Base-by-base conservation (phyloP, 2,329 filamentous ascomycete genomes). In the Tolypocladium inflatum region DNA sequence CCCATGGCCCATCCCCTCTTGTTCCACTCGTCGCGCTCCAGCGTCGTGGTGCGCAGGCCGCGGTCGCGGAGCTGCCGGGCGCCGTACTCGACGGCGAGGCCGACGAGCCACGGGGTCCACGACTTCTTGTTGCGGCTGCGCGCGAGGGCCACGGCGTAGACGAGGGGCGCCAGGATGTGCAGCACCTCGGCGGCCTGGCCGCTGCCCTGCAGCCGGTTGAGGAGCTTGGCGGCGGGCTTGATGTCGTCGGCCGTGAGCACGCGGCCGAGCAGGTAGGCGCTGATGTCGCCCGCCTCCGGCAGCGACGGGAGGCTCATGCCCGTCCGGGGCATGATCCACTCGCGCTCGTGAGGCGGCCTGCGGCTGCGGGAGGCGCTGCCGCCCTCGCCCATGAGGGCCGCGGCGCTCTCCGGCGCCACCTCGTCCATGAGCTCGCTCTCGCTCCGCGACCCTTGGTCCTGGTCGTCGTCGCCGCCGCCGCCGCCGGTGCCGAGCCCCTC, bases 231-330 rank as follows among this genome's bases (percentile, higher is more conserved):
- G 0, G 94, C 90, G 0, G 93, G 90, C 71, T 96, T 97, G 77
- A 99, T 94, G 70, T 97, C 94, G 74, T 99, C 94, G 10, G 94
- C 91, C 0, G 91, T 96, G 53, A 99, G 80, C 15, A 97, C 93
- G 63, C 95, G 92, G 39, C 88, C 87, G 30, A 96, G 84, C 5
- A 99, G 83, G 72, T 96, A 99, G 51, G 84, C 85, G 55, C 90
- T 90, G 59, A 97, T 92, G 65, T 96, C 90, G 56, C 86, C 82
- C 1, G 88, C 83, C 58, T 88, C 86, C 0, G 94, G 94, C 19
- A 99, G 79, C 53, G 85, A 88, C 1, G 94, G 93, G 53, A 99
- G 81, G 33, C 85, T 89, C 65, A 96, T 81, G 41, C 91, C 91
- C 0, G 94, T 99, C 59, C 94, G 82, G n/a, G 93, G 93, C 93